Base-by-base conservation (phyloP, 2,329 filamentous ascomycete genomes). In the Nemania bipapillata region DNA sequence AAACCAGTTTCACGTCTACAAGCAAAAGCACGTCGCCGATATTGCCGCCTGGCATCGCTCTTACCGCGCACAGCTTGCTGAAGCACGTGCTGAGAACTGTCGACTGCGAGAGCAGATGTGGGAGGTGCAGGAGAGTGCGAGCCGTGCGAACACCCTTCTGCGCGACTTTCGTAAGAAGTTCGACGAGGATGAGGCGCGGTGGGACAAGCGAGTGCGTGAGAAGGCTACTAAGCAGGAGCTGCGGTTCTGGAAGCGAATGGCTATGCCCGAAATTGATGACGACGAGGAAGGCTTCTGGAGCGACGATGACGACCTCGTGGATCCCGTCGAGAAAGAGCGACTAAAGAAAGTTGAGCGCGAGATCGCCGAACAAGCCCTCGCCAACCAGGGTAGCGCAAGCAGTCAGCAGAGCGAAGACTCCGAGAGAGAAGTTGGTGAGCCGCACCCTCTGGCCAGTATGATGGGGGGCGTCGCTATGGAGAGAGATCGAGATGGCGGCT, bases 201-300 rank as follows among this genome's bases (percentile, higher is more conserved):
- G 87, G 82, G 83, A 88, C 65, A 81, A 83, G 32, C 81, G 83
- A 4, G 84, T 89, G 2, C 82, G 87, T 45, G 83, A 85, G 55
- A 83, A 82, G 57, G 84, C 86, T 5, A 78, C 81, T 50, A 83
- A 86, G 3, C 87, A 90, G 76, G 87, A 90, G 78, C 75, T 89
- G 62, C 82, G 89, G 1, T 90, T 89, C 78, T 91, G 88, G 89
- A 90, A 90, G 79, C 82, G 89, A 49, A 84, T 90, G 82, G 89
- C 89, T 15, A 86, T 90, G 84, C 87, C 87, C 9, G 83, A 87
- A 65, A 78, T 90, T 42, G 79, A 84, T 8, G 87, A 89, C 26
- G 85, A 89, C 49, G 87, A 90, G 57, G 82, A 85, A 1, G 80
- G 79, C 45, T 89, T 84, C 75, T 90, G 87, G 84, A 90, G 87